Base-by-base conservation (phyloP, 306 rosid species). In the Quercus rubra region DNA sequence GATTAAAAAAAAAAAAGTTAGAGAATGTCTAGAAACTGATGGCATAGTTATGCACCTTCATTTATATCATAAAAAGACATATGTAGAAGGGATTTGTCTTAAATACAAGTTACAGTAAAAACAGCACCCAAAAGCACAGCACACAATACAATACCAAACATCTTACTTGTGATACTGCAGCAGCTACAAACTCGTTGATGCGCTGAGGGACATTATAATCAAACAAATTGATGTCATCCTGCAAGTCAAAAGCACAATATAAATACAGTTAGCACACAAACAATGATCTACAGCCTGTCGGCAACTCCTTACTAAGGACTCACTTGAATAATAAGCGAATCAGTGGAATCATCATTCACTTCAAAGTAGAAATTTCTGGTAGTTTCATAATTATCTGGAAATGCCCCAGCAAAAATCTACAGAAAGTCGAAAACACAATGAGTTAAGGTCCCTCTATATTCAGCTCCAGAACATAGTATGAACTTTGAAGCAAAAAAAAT, bases 171-270 rank as follows among this genome's bases (percentile, higher is more conserved):
- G 87, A 57, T 35, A 85, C 83, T 49, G 91, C 91, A 80, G 91
- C 89, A 64, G 88, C 86, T 33, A 88, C 84, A 76, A 88, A 88
- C 76, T 83, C 88, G 46, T 85, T 81, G 5, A 88, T 89, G 63
- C 91, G 86, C 28, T 78, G 88, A 68, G 79, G 89, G 31, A 88
- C 91, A 81, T 88, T 88, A 77, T 88, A 88, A 64, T 88, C 89
- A 12, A 88, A 88, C 79, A 85, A 79, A 14, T 76, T 62, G 33
- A 81, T 30, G 76, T 88, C 79, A 70, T 88, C 91, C 91, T 88
- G 73, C 81, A 63, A 46, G 52, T 82, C 18, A 61, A 4, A 71
- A 72, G 46, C 35, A 18, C 5, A 33, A 11, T 5, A 11, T 6
- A 77, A 77, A 56, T 80, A 89, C 52, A 46, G 52, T 11, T 12